These are phyloP conservation scores for Kluyveromyces dobzhanskii DNA, from an alignment of 805 yeast species.

Conservation along the genomic window DNA sequence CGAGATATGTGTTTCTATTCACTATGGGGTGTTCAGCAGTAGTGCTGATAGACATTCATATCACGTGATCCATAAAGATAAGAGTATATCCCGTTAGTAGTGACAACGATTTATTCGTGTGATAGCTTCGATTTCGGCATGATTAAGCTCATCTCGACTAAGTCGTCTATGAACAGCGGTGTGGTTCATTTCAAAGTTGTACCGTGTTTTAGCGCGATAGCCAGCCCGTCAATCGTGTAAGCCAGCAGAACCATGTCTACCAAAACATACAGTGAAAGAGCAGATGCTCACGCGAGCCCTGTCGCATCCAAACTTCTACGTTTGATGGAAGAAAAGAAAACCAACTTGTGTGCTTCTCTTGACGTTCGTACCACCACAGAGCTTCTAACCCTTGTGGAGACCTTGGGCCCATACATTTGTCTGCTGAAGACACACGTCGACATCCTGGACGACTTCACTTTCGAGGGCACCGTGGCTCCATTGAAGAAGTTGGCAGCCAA, in stretches of 20 bases:
- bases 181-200: too few species aligned
- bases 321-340: constrained; percentile 70
- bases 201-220: too few species aligned
- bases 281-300: constrained; percentile 61
- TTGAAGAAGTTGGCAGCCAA: constrained; percentile 63
- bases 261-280: constrained; percentile 57
- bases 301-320: constrained; percentile 67
- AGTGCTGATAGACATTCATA: too few species aligned
- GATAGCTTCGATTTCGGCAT: too few species aligned
- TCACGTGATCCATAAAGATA: too few species aligned
- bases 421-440: constrained; percentile 92
- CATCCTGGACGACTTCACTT: constrained; percentile 79
- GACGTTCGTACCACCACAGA: constrained; percentile 81
- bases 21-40: too few species aligned
- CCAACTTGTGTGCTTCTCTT: constrained; percentile 90
- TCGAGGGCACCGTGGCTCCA: constrained; percentile 72
- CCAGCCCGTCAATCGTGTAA: too few species aligned
- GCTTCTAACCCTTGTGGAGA: constrained; percentile 61
- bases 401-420: constrained; percentile 85
- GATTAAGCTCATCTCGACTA: too few species aligned
- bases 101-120: too few species aligned
- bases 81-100: too few species aligned
- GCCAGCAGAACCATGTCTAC: constrained; percentile 16
- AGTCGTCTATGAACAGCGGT: too few species aligned
- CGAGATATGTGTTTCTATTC: too few species aligned